Percentiles rank a stretch among this genome's conserved stretches.
Conservation (phyloP, 1,284 basidiomycete genomes). For the Melampsora medusae region DNA sequence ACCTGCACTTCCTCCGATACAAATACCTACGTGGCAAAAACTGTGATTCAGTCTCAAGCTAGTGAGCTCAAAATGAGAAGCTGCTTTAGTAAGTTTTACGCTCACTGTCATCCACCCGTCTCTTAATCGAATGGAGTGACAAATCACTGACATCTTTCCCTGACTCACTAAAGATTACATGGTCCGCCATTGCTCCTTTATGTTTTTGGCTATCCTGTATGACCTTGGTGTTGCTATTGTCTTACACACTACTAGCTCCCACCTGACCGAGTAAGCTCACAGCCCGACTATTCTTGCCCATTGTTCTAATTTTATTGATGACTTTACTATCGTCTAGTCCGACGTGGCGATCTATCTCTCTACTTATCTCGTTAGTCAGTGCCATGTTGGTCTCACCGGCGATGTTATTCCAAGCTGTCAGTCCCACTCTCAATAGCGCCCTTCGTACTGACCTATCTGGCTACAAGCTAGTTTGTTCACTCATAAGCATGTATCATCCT, state of each 20-base stretch:
- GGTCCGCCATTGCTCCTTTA: neutral
- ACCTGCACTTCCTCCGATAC: neutral
- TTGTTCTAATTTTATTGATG: neutral
- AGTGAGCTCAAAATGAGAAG: neutral
- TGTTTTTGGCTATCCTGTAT: neutral
- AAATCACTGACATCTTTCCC: neutral
- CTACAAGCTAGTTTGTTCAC: too few species aligned
- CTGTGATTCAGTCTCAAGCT: neutral
- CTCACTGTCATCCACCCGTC: neutral
- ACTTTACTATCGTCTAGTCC: neutral
- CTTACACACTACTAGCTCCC: neutral
- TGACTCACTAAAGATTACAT: neutral
- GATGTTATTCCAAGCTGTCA: constrained; percentile 1
- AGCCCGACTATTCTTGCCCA: neutral
- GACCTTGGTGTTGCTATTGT: neutral
- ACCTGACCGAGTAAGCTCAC: neutral
- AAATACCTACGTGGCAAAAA: neutral
- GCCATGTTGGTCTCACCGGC: neutral
- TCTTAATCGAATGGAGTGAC: neutral
- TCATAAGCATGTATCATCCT: too few species aligned
- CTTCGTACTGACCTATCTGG: too few species aligned
- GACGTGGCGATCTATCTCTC: neutral
- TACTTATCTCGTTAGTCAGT: neutral
- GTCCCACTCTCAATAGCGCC: neutral
- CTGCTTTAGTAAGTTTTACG: neutral